These are phyloP conservation scores for Cercospora citrullina DNA, from an alignment of 2,329 filamentous ascomycete species.

Conservation along the genomic window DNA sequence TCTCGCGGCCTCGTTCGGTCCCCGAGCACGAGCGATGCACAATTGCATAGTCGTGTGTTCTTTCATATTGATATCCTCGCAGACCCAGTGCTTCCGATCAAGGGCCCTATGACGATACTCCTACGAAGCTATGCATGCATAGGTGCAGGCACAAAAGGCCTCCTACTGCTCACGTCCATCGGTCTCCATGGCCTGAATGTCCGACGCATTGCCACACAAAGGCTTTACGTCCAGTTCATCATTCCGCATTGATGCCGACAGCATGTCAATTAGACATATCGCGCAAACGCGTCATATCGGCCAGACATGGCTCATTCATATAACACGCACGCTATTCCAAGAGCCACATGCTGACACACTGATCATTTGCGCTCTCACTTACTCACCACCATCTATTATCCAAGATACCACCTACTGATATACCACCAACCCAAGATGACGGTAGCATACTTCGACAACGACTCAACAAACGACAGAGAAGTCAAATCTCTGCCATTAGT, in stretches of 20 bases:
- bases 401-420: not conserved
- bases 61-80: not conserved
- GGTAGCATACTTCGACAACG: not conserved
- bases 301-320: not conserved
- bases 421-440: not conserved
- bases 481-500: constrained; percentile 20
- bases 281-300: not conserved
- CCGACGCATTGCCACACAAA: not conserved
- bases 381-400: too few species aligned
- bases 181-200: not conserved
- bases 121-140: not conserved
- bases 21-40: constrained; percentile 8
- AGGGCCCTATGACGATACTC: constrained; percentile 6
- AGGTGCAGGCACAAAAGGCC: not conserved
- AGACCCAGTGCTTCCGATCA: not conserved
- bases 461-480: not conserved
- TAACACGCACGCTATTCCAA: constrained; percentile 3
- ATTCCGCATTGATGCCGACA: not conserved
- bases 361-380: not conserved
- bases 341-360: not conserved
- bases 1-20: constrained; percentile 2
- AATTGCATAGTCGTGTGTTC: not conserved
- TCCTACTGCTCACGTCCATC: not conserved
- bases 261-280: not conserved
- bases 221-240: not conserved